Conservation (phyloP, 2,329 filamentous ascomycete species). For the Colletotrichum gloeosporioides region DNA sequence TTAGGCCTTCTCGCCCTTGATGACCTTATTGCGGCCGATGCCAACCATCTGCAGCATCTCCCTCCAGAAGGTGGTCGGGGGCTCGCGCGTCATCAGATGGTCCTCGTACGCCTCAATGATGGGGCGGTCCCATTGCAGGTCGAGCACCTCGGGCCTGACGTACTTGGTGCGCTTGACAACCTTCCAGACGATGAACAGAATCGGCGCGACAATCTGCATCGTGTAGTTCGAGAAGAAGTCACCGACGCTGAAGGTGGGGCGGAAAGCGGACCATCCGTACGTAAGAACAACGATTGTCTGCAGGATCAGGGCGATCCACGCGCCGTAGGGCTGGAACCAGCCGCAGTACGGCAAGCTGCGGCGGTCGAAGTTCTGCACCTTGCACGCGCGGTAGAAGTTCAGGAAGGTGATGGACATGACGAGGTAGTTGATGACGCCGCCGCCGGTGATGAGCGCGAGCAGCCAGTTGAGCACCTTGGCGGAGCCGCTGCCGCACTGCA, state of each 20-base stretch:
- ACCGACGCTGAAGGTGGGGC: slow-evolving; percentile 60
- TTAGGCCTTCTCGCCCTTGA: slow-evolving; percentile 23
- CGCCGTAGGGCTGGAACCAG: slow-evolving; percentile 70
- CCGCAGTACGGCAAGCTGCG: slow-evolving; percentile 69
- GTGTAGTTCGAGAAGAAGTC: slow-evolving; percentile 70
- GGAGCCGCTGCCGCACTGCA: slow-evolving; percentile 42
- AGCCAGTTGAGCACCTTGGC: slow-evolving; percentile 73
- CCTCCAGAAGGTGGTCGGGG: slow-evolving; percentile 59
- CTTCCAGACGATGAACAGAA: slow-evolving; percentile 63
- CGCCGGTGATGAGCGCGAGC: slow-evolving; percentile 68
- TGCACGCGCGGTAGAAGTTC: slow-evolving; percentile 66
- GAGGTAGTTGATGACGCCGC: slow-evolving; percentile 21
- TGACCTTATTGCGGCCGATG: slow-evolving; percentile 32
- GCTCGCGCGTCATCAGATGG: slow-evolving; percentile 29
- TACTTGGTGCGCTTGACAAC: slow-evolving; percentile 65
- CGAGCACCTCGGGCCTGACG: slow-evolving; percentile 57
- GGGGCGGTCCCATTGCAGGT: slow-evolving; percentile 65
- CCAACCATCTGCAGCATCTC: slow-evolving; percentile 56
- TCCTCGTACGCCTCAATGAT: slow-evolving; percentile 63
- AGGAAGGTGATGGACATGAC: slow-evolving; percentile 56
- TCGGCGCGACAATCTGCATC: slow-evolving; percentile 64
- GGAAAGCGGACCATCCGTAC: slow-evolving; percentile 69
- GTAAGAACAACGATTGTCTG: slow-evolving; percentile 66
- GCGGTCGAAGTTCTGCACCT: slow-evolving; percentile 57
- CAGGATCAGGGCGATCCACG: slow-evolving; percentile 59